phyloP scores from a whole-genome alignment of 2,329 filamentous ascomycete genomes.

The Diaporthe helianthi region DNA sequence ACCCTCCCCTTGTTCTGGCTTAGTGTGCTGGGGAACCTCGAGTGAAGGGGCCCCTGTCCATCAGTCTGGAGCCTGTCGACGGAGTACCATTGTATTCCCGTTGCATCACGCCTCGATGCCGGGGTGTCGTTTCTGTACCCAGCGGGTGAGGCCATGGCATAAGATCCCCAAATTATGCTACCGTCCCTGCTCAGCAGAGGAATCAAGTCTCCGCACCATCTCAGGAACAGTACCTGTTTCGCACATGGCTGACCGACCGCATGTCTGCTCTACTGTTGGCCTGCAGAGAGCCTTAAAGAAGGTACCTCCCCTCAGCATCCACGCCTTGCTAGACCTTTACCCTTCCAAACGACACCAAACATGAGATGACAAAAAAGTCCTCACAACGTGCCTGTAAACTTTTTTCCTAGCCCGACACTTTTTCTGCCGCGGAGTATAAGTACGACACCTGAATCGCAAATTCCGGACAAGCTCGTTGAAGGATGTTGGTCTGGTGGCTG shows the following conservation, averaged over 20 bases:
- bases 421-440: not conserved
- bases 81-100: conserved; percentile 38
- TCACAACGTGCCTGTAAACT: conserved; percentile 6
- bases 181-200: conserved; percentile 57
- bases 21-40: conserved; percentile 25
- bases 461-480: conserved; percentile 29
- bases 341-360: conserved; percentile 47
- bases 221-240: conserved; percentile 57
- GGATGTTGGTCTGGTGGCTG: conserved; percentile 26
- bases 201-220: conserved; percentile 50
- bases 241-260: conserved; percentile 53
- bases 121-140: conserved; percentile 59
- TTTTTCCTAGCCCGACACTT: not conserved
- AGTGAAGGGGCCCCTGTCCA: conserved; percentile 42
- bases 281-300: conserved; percentile 50
- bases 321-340: conserved; percentile 41
- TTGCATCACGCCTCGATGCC: conserved; percentile 52
- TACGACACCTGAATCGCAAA: not conserved
- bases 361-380: conserved; percentile 54
- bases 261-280: conserved; percentile 54
- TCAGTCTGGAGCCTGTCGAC: conserved; percentile 39
- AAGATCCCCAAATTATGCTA: conserved; percentile 67
- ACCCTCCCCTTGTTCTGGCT: conserved; percentile 25
- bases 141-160: conserved; percentile 59
- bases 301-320: conserved; percentile 50